phyloP scores from a whole-genome alignment of 257 asterid genomes.

The Oldenlandia corymbosa region DNA sequence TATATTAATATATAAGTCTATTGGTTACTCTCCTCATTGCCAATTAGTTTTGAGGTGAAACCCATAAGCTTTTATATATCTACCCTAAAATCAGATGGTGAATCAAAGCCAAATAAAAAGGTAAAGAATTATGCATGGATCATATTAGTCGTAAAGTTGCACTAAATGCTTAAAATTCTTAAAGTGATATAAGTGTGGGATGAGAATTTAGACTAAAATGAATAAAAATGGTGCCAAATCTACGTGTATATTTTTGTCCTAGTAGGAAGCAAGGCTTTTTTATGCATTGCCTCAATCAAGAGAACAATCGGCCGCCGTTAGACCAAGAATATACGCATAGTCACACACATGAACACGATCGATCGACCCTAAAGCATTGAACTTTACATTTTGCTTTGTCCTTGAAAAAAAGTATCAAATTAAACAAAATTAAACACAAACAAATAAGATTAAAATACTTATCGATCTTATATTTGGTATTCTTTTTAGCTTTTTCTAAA shows the following conservation, averaged over 20 bases:
- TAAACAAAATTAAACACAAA: too few species aligned
- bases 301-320: background rate
- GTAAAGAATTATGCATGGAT: too few species aligned
- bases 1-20: too few species aligned
- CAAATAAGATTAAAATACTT: too few species aligned
- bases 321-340: background rate
- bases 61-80: too few species aligned
- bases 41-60: too few species aligned
- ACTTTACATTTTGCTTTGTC: slow-evolving; percentile 14
- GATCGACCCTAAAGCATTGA: background rate
- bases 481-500: background rate
- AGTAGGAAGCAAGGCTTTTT: slow-evolving; percentile 15
- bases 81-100: too few species aligned
- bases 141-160: background rate
- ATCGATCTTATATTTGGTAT: background rate
- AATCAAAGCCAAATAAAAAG: too few species aligned
- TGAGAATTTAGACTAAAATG: background rate
- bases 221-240: slow-evolving; percentile 5
- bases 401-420: slow-evolving; percentile 7
- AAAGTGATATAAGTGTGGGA: background rate
- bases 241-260: slow-evolving; percentile 13
- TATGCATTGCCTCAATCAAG: slow-evolving; percentile 13
- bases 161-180: background rate
- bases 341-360: too few species aligned
- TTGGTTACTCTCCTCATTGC: too few species aligned